Conservation (phyloP, 108 stramenopile genomes). For the Mediolabrus comicus region DNA sequence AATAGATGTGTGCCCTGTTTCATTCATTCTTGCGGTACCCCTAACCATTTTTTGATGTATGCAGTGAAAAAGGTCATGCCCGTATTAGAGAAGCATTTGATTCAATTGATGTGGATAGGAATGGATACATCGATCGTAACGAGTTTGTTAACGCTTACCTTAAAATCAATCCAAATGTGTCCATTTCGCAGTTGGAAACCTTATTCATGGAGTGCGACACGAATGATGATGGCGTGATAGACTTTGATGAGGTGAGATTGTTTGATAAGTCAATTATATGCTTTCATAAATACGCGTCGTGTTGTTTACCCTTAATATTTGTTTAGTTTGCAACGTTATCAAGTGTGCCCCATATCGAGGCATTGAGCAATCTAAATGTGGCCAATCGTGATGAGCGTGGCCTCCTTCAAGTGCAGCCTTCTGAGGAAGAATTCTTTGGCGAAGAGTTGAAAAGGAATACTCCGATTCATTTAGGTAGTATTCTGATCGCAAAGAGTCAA, state of each 20-base stretch:
- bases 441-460: constrained; percentile 34
- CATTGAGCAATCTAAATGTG: constrained; percentile 37
- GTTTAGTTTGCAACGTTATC: constrained; percentile 26
- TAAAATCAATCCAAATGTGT: constrained; percentile 22
- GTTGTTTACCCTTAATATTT: no score
- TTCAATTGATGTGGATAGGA: constrained; percentile 49
- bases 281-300: no score
- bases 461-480: constrained; percentile 46
- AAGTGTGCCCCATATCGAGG: constrained; percentile 18
- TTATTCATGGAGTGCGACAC: constrained; percentile 47
- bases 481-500: constrained; percentile 46
- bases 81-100: constrained; percentile 38
- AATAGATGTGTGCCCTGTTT: no score
- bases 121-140: constrained; percentile 42
- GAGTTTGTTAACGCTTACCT: constrained; percentile 47
- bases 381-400: constrained; percentile 59
- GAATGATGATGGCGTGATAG: constrained; percentile 41
- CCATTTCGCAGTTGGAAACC: constrained; percentile 21
- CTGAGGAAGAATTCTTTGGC: constrained; percentile 66
- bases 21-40: no score
- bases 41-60: no score
- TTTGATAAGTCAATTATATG: no score
- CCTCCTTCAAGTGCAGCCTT: constrained; percentile 52
- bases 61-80: constrained; percentile 30
- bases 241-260: constrained; percentile 55